phyloP scores from a whole-genome alignment of 192 early-diverging fungal genomes.

The Chytriomyces hyalinus region DNA sequence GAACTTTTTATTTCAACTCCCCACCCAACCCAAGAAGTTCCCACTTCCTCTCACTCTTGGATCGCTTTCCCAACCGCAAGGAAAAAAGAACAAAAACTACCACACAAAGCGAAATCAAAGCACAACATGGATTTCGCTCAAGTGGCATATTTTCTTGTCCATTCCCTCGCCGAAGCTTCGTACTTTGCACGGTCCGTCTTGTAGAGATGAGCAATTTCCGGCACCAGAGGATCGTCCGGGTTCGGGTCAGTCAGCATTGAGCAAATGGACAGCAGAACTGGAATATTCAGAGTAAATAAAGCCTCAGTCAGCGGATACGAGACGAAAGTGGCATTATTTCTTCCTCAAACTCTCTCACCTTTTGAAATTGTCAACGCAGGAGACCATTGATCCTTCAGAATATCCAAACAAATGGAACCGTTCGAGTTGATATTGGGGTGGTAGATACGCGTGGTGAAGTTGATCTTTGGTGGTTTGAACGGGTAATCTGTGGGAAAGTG shows the following conservation, averaged over 20 bases:
- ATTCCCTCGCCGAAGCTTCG: conserved; percentile 88
- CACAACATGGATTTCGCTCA: background rate
- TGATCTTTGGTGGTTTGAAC: conserved; percentile 63
- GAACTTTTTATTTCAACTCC: too few relatives aligned
- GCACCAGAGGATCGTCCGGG: conserved; percentile 96
- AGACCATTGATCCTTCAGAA: conserved; percentile 98
- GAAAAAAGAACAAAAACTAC: background rate
- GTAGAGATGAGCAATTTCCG: conserved; percentile 97
- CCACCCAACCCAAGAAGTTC: too few relatives aligned
- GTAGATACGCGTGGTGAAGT: conserved; percentile 96
- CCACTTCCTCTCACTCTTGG: background rate
- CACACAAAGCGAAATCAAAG: background rate
- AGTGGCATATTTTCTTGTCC: conserved; percentile 78
- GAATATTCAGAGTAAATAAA: background rate
- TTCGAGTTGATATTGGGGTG: conserved; percentile 99
- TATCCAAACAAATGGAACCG: conserved; percentile 97
- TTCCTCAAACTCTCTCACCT: conserved; percentile 49
- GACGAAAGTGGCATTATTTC: conserved; percentile 17
- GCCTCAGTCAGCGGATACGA: background rate
- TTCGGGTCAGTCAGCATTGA: conserved; percentile 99
- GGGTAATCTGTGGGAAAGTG: conserved; percentile 83
- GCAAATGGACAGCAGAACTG: conserved; percentile 96
- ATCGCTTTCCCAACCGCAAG: background rate
- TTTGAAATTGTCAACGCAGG: conserved; percentile 98
- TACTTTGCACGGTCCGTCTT: conserved; percentile 92